Percentiles rank a stretch among this genome's conserved stretches.
Evolutionary conservation across 179 eudicot genomes (phyloP).

Genomic region (Sideroxylon spinosum): DNA sequence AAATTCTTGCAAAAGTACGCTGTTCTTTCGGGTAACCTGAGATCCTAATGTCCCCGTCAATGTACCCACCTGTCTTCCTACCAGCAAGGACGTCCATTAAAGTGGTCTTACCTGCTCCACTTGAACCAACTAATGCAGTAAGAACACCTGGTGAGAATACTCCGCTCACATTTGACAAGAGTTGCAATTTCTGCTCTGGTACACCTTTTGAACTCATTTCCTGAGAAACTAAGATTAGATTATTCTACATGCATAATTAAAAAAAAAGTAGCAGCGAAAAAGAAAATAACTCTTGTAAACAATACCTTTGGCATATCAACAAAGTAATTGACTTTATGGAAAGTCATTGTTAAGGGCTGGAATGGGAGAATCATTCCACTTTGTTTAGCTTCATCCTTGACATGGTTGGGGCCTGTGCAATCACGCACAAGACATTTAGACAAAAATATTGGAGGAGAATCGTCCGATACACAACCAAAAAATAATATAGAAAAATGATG

Average conservation of each 20-base stretch:
- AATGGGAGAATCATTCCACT: conserved; percentile 97
- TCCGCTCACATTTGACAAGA: conserved; percentile 72
- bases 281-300: neutral
- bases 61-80: conserved; percentile 86
- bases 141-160: conserved; percentile 92
- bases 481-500: neutral
- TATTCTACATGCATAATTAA: neutral
- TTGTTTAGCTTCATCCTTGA: conserved; percentile 23
- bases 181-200: conserved; percentile 69
- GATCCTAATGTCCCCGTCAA: conserved; percentile 84
- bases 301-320: conserved; percentile 96
- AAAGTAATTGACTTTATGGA: conserved; percentile 77
- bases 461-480: neutral
- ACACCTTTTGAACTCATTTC: conserved; percentile 71
- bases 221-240: conserved; percentile 28
- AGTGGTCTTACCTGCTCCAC: conserved; percentile 99
- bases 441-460: neutral
- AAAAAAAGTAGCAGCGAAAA: neutral
- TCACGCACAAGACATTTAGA: neutral
- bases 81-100: conserved; percentile 98
- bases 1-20: conserved; percentile 75
- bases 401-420: conserved; percentile 28
- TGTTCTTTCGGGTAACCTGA: conserved; percentile 87
- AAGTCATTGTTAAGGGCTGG: conserved; percentile 78
- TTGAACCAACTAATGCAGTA: conserved; percentile 88